A percentile compares a stretch with the other conserved stretches of the same genome.
phyloP scores from a whole-genome alignment of 2,329 filamentous ascomycete genomes.

The Colletotrichum tofieldiae region DNA sequence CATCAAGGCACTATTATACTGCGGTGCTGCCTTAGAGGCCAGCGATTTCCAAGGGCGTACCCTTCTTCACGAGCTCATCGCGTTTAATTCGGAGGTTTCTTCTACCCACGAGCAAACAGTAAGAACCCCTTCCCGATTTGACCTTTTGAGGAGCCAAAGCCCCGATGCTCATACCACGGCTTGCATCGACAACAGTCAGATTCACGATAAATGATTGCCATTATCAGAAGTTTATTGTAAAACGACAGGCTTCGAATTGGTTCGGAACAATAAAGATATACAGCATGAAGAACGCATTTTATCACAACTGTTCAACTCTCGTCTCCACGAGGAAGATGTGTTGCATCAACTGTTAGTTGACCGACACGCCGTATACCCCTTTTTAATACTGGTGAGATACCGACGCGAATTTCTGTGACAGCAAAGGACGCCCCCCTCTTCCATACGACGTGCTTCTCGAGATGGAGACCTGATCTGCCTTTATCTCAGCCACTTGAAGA shows the following conservation, averaged over 20 bases:
- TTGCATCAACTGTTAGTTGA: constrained; percentile 46
- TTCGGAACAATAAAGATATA: not conserved
- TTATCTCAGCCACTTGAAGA: not conserved
- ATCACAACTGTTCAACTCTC: not conserved
- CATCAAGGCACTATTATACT: constrained; percentile 38
- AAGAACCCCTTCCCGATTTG: not conserved
- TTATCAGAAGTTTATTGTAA: not conserved
- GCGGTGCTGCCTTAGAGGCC: constrained; percentile 36
- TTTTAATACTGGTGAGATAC: constrained; percentile 44
- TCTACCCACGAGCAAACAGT: not conserved
- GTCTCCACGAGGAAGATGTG: constrained; percentile 40
- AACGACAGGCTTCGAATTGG: not conserved
- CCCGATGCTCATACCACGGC: constrained; percentile 44
- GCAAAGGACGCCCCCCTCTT: constrained; percentile 48
- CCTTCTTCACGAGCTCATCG: constrained; percentile 43
- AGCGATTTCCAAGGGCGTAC: constrained; percentile 44
- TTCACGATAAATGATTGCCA: constrained; percentile 7
- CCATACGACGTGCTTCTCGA: constrained; percentile 44
- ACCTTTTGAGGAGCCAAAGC: constrained; percentile 30
- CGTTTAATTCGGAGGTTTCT: not conserved
- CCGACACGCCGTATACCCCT: constrained; percentile 30
- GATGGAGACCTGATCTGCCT: constrained; percentile 30
- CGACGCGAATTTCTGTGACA: constrained; percentile 48
- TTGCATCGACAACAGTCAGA: constrained; percentile 42
- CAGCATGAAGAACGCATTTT: not conserved